Evolutionary conservation across 352 stramenopile genomes (phyloP), one percentile per base, ranked within the genome.

Genomic region (Phytopythium delawarense): DNA sequence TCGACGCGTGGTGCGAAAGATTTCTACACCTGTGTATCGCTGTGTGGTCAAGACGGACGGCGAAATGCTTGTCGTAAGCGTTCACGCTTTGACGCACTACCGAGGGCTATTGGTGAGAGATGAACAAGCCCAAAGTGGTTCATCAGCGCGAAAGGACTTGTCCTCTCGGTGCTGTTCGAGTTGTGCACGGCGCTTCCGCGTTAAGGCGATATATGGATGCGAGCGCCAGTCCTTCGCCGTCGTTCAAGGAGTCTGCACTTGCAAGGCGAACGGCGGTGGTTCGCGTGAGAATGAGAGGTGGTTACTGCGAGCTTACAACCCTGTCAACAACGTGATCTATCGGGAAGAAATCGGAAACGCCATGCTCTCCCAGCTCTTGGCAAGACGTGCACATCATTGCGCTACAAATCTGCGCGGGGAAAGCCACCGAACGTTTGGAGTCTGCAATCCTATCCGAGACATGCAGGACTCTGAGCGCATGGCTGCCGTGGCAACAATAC

Each of bases 301-400:
- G 83, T 23, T 94, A 4, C 63, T 94, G 58, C 79, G 81, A 37
- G 85, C 76, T 15, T 94, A 94, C 59, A 92, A 75, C 46, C 70
- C 85, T 2, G 62, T 32, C 20, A 84, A 62, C 50, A 89, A 84
- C 50, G 45, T 66, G 11, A 62, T 83, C 23, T 91, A 92, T 53
- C 70, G 81, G 30, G 42, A 88, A 1, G 58, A 64, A 49, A 66
- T 94, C 16, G 71, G 77, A 16, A 77, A 82, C 30, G 16, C 64
- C 0, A 64, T 87, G 28, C 45, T 92, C 11, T 56, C 64, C 4
- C 82, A 91, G 48, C 42, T 87, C 1, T 4, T 85, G 42, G 64
- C 53, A n/a, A 64, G 58, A 0, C 65, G 67, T 16, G 4, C 13
- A 7, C 11, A 53, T 53, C 21, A 2, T 12, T 32, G n/a, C 7